A percentile compares a stretch with the other conserved stretches of the same genome.
Evolutionary conservation across 139 green algal species (phyloP).

Genomic region (Diplosphaera chodatii): DNA sequence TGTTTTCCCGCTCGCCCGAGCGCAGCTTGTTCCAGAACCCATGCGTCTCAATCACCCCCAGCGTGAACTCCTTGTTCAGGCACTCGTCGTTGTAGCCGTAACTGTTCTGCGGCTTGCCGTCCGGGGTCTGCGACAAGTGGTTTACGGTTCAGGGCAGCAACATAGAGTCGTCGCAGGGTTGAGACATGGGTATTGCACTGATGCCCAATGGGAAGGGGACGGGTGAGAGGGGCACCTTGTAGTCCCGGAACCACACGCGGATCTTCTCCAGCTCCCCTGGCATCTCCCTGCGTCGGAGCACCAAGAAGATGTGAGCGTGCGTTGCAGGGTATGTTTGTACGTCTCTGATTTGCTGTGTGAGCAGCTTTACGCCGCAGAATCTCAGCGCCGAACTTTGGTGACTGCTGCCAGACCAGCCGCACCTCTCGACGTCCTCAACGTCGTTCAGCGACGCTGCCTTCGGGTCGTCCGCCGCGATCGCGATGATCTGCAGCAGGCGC

Average conservation of each 20-base stretch:
- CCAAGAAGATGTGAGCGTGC: background rate
- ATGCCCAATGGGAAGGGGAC: too few species aligned
- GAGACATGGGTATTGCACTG: too few species aligned
- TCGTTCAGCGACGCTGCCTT: slow-evolving; percentile 87
- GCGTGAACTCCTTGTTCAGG: slow-evolving; percentile 77
- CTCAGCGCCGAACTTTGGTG: too few species aligned
- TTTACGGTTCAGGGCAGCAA: too few species aligned
- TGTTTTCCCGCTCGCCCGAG: slow-evolving; percentile 29
- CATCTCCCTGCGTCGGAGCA: slow-evolving; percentile 62
- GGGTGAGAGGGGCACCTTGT: slow-evolving; percentile 59
- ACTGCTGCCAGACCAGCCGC: too few species aligned
- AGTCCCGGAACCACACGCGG: slow-evolving; percentile 95
- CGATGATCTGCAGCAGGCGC: slow-evolving; percentile 57
- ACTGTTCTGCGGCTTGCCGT: slow-evolving; percentile 92
- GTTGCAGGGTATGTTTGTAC: too few species aligned
- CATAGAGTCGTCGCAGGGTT: too few species aligned
- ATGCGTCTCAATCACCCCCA: slow-evolving; percentile 52
- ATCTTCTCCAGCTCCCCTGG: slow-evolving; percentile 92
- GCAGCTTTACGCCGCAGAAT: too few species aligned
- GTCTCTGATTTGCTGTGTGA: too few species aligned
- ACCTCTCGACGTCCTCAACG: slow-evolving; percentile 94
- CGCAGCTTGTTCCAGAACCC: slow-evolving; percentile 30
- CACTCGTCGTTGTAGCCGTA: slow-evolving; percentile 87
- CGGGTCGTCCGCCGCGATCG: slow-evolving; percentile 84
- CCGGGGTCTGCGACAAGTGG: slow-evolving; percentile 60